Evolutionary conservation across 768 basidiomycete genomes (phyloP), one percentile per base, ranked within the genome.

Genomic region (Clitopilus hobsonii): DNA sequence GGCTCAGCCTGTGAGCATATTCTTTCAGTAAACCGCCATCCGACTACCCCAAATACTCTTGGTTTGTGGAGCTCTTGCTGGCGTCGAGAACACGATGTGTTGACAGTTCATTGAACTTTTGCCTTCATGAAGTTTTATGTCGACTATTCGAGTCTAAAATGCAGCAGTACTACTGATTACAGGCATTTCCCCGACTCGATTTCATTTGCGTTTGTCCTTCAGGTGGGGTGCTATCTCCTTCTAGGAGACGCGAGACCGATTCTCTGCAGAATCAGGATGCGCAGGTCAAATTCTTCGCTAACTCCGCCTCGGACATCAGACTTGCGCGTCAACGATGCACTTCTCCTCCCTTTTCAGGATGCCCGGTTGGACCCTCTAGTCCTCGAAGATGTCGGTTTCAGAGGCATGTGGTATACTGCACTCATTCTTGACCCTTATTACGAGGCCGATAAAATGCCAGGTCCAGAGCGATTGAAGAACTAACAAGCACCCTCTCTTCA

Each of bases 381-480:
- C 22, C n/a, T 45, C 22, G 41, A 45, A 45, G 41, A 45, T 6
- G 41, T 20, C 41, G n/a, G 41, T 45, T 45, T 45, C 41, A 45
- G 22, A 18, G 41, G 14, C 41, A 45, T 45, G 41, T 45, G 41
- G 41, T 18, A 45, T 2, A 20, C 22, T 45, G 41, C 41, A 45
- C 32, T 45, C 41, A 20, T 20, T 18, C 1, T 2, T 45, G 22
- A 45, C 41, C 41, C 16, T 45, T 45, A 45, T 57, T 56, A 55
- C 38, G 53, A 51, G 38, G 52, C 49, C 49, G 53, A 55, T 38
- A 59, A 60, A 18, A n/a, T n/a, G n/a, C n/a, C n/a, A n/a, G n/a
- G n/a, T n/a, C n/a, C n/a, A n/a, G n/a, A n/a, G n/a, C n/a, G n/a
- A n/a, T n/a, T n/a, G n/a, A 20, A 23, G 18, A 20, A 4, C n/a